Base-by-base conservation (phyloP, 129 eudicot species). In the Artemisia annua region DNA sequence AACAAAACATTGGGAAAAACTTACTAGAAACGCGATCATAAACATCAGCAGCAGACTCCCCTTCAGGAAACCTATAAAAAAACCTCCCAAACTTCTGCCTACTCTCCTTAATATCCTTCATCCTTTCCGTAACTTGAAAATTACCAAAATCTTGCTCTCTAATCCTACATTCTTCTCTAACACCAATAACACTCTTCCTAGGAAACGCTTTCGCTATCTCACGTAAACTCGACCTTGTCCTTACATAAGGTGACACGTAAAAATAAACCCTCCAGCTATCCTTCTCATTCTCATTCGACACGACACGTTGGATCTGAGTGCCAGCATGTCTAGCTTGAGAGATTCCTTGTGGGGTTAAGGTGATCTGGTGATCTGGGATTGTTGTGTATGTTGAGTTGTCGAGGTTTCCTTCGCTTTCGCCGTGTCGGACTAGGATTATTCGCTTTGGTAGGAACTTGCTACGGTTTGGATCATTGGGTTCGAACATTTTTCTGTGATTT, bases 131-230 rank as follows among this genome's bases (percentile, higher is more conserved):
- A 75, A 82, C 86, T 86, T 89, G 96, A 56, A 89, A 89, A 75
- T 89, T 89, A 1, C 96, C 96, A 72, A 91, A 91, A 81, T 91
- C 97, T 80, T 91, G 97, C 48, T 91, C 97, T 51, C 97, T 78
- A 64, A 91, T 71, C 72, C 97, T 70, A 72, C 95, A 87, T 79
- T 91, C 97, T 35, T 91, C 97, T 70, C 96, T 78, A 12, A 81
- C 96, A 0, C 97, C 96, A 48, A 88, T 84, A 44, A 91, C 79
- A 17, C 88, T 70, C 46, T 62, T 72, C 78, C 73, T 83, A 2
- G 83, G 64, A 54, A 91, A 86, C 10, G 97, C 75, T 49, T 88
- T 80, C 13, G 96, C 97, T 17, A 91, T 86, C 74, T 88, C 97
- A 1, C 92, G 84, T 8, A 91, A 77, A 8, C 88, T 88, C 0